Conservation (phyloP, 139 green algal genomes). For the Chlorella sp. region DNA sequence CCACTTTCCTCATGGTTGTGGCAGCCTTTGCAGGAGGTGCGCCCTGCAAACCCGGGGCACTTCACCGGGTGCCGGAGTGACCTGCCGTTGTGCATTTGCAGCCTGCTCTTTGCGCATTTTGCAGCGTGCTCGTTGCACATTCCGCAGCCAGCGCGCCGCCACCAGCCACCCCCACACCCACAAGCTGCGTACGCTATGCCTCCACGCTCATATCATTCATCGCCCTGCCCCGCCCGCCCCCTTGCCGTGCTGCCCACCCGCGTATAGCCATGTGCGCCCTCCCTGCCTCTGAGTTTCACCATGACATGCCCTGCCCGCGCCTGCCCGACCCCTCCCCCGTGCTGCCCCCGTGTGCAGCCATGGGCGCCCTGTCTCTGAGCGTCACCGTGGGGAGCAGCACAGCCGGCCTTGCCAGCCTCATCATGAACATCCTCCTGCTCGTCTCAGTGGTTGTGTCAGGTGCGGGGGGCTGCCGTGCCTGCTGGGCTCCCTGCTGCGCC, state of each 20-base stretch:
- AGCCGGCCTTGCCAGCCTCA: conserved; percentile 67
- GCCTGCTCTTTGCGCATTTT: not conserved
- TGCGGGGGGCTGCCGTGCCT: not conserved
- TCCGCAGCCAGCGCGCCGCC: not conserved
- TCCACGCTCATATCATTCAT: not conserved
- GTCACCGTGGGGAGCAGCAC: conserved; percentile 56
- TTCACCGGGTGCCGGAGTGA: not conserved
- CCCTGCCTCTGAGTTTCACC: conserved; percentile 63
- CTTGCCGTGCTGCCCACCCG: not conserved
- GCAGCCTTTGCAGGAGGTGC: conserved; percentile 44
- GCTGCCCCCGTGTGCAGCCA: conserved; percentile 30
- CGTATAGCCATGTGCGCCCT: conserved; percentile 61
- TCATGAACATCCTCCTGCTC: conserved; percentile 86
- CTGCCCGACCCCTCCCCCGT: not conserved
- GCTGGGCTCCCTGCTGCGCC: no score
- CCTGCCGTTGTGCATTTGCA: no score
- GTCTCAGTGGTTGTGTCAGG: conserved; percentile 73
- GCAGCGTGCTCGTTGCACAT: not conserved
- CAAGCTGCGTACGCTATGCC: no score
- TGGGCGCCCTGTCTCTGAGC: conserved; percentile 69
- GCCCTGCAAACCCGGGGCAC: no score
- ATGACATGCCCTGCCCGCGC: not conserved
- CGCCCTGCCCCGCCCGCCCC: not conserved
- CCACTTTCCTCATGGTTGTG: conserved; percentile 67
- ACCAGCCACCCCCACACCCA: not conserved